Percentiles rank a stretch among this genome's conserved stretches.
phyloP scores from a whole-genome alignment of 768 basidiomycete species.

The Leucogyrophana mollusca region DNA sequence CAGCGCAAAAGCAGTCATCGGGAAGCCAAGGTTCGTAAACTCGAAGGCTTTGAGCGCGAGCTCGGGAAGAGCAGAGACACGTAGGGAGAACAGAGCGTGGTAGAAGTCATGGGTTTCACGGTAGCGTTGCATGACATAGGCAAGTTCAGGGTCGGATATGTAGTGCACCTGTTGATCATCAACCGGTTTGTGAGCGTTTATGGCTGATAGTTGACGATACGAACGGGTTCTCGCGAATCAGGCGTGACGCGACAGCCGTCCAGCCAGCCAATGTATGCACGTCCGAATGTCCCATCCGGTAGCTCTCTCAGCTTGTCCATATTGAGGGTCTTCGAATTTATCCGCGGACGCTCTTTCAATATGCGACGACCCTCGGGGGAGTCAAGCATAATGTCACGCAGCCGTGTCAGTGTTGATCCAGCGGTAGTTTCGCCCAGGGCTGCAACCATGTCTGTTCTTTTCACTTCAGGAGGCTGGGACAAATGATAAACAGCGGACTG shows the following conservation, averaged over 20 bases:
- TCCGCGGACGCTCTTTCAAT: constrained; percentile 77
- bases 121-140: constrained; percentile 97
- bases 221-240: constrained; percentile 88
- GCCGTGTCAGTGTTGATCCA: constrained; percentile 67
- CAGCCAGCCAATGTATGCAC: constrained; percentile 88
- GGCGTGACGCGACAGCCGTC: constrained; percentile 86
- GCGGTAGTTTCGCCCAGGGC: constrained; percentile 93
- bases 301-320: constrained; percentile 63
- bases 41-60: constrained; percentile 95
- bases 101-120: constrained; percentile 98
- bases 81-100: constrained; percentile 86
- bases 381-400: constrained; percentile 76
- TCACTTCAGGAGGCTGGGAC: not conserved
- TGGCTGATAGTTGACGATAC: constrained; percentile 16
- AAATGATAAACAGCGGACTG: not conserved
- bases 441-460: constrained; percentile 85
- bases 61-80: constrained; percentile 88
- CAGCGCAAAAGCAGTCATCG: constrained; percentile 82
- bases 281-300: constrained; percentile 81
- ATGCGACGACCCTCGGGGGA: constrained; percentile 83
- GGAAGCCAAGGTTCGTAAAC: constrained; percentile 87
- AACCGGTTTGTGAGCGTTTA: constrained; percentile 5
- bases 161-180: constrained; percentile 86
- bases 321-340: constrained; percentile 76
- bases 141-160: constrained; percentile 91